Evolutionary conservation across 441 rosid species (phyloP), one percentile per base, ranked within the genome.

Genomic region (Gossypium schwendimanii): DNA sequence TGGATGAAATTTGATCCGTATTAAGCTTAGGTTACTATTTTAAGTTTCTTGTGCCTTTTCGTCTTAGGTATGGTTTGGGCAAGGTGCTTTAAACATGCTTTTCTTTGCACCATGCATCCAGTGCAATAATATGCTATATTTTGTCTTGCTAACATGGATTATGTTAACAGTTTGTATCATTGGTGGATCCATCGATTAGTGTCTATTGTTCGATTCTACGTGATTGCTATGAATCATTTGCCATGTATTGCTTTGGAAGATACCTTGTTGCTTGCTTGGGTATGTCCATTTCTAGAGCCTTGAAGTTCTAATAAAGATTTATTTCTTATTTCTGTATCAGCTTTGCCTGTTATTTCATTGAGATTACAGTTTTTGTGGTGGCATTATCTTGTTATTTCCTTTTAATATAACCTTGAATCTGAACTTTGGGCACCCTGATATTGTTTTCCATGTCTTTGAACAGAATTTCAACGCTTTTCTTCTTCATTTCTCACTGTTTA

Each of bases 211-310:
- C 83, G 81, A 93, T 92, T 80, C 88, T 96, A 47, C 89, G 99
- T 73, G 99, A 96, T 84, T 87, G 99, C 88, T 96, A 96, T 73
- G 68, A 36, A 18, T 63, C 49, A 63, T 63, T 63, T 63, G 99
- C 99, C 75, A 93, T 96, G 98, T 96, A 96, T 87, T 96, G 99
- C 89, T 96, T 96, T 77, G 99, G 98, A 83, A 89, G 99, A 87
- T 93, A 96, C 83, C 97, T 96, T 71, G 85, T 39, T 9, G 47
- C 24, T 62, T 36, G 49, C 67, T 71, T 96, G 78, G 99, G 99
- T 96, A 90, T 61, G 86, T 77, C 60, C 26, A 74, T 79, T 73
- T 64, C 69, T 0, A 65, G 41, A 77, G 52, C 61, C 50, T 61
- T 3, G 45, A 45, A 44, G 33, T 63, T 64, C 26, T 59, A 20